Evolutionary conservation across 169 alveolate genomes (phyloP), one percentile per base, ranked within the genome.

Genomic region (Amoebophrya sp.): DNA sequence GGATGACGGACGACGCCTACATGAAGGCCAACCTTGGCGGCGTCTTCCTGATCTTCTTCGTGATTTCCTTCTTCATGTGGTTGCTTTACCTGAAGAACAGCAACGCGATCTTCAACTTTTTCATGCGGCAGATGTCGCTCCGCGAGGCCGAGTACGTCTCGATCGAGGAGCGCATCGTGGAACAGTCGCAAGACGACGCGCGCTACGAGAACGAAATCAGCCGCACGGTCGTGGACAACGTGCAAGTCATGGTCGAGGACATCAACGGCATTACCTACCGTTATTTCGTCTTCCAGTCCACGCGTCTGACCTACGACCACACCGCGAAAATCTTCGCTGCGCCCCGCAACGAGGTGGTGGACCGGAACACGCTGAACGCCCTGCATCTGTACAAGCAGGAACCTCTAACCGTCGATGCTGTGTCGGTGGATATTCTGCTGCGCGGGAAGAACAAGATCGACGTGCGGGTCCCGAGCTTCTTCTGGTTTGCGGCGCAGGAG

Each of bases 81-180:
- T 25, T 66, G 38, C 39, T 66, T 2, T 66, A 66, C 83, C 32
- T n/a, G 35, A 66, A 66, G 83, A 18, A 66, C 29, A n/a, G 38
- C 29, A 66, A 66, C 83, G 0, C 29, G 10, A 1, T 66, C 32
- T 66, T 25, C 83, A 66, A 66, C 35, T 66, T 66, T 25, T 66
- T 66, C 83, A 7, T 12, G 83, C 83, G 83, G 83, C 35, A 66
- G 32, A 66, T 66, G 83, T 66, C 83, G 38, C 35, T 66, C 32
- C 83, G 83, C 35, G 83, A 66, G 35, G 83, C 83, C 32, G 83
- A 66, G 83, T 66, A 66, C 83, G 35, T 66, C 83, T 12, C 35
- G 32, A 66, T 66, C 83, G 83, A 66, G 35, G 83, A 66, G 18
- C 83, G 83, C 83, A 66, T 66, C 83, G 83, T 66, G 83, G 83